Base-by-base conservation (phyloP, 2,329 filamentous ascomycete genomes). In the Alternaria consortialis region DNA sequence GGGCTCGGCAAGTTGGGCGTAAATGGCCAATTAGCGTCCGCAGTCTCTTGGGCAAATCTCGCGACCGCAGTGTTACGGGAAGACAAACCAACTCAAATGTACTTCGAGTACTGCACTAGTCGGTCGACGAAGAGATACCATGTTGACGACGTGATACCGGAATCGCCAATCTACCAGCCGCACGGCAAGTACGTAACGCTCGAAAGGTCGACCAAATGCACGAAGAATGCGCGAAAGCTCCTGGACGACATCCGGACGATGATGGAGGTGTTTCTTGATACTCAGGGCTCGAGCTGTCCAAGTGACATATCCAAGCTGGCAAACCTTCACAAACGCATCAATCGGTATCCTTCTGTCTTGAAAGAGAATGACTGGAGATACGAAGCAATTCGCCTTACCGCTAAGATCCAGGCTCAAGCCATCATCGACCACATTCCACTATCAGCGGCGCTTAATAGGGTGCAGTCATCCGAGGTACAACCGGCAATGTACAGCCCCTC, bases 151-250 rank as follows among this genome's bases (percentile, higher is more conserved):
- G 68, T 64, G 4, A 64, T 78, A 31, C 78, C 78, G 0, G 77
- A 79, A 40, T 79, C 76, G 2, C 78, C 78, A 6, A 60, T 80
- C 0, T 79, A 74, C 56, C 72, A 68, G 37, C 77, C 77, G 7
- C 69, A 70, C 12, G 42, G 25, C 0, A 66, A 62, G 6, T 78
- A 74, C 37, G 58, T 69, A 9, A 79, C 74, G 1, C 56, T 79
- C 20, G 62, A 67, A 29, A 64, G 62, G 29, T 73, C 73, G 7
- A 25, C 25, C 7, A 52, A 55, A 5, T 75, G 69, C 43, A 57
- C 47, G 1, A 9, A 39, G 7, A 40, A 62, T 7, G 68, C 71
- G 2, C 53, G 68, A 3, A 67, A 70, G 1, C 65, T 80, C 0
- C 46, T 80, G 1, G 60, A 66, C 1, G 70, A 77, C 7, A 59